Base-by-base conservation (phyloP, 2,329 filamentous ascomycete species). In the Acrodontium crateriforme region DNA sequence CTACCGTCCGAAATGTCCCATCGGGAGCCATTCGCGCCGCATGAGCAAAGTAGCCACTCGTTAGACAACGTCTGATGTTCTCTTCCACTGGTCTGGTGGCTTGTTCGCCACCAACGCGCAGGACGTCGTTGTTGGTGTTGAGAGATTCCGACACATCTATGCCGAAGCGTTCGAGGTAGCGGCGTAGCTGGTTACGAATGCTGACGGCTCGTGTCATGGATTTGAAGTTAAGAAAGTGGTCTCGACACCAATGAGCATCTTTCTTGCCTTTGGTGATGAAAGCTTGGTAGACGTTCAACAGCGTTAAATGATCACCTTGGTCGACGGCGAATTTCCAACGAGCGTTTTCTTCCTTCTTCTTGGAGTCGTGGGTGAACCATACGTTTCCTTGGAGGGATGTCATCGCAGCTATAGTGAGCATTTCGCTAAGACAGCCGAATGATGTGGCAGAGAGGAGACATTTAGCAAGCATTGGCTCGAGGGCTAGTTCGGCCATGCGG, bases 391-490 rank as follows among this genome's bases (percentile, higher is more conserved):
- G 80, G 0, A 92, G 61, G 37, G 77, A 89, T 18, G 82, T 80
- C 87, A 98, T 95, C 10, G 89, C 85, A 5, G 87, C 83, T 39
- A 95, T 92, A 2, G 77, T 83, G 15, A 95, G 65, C 28, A 95
- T 78, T 53, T 94, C 87, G 47, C 72, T 77, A 9, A 92, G 58
- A 41, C 85, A 94, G 19, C 66, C 67, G 54, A 93, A 91, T 0
- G 67, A 63, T 4, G 71, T 60, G 0, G 85, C 79, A 11, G 75
- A 71, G 6, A 95, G 70, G 4, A 94, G 63, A 0, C 79, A 81
- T 56, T 87, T 91, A 5, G 78, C 82, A 69, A 94, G 89, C 83
- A 94, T 94, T 0, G 89, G 89, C 42, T 93, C 83, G 6, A 95
- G 71, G 0, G 85, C 79, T 23, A 98, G 63, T 52, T 95, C 87